Percentiles rank a stretch among this genome's conserved stretches.
phyloP scores from a whole-genome alignment of 306 rosid species.

The Cucumis hystrix region DNA sequence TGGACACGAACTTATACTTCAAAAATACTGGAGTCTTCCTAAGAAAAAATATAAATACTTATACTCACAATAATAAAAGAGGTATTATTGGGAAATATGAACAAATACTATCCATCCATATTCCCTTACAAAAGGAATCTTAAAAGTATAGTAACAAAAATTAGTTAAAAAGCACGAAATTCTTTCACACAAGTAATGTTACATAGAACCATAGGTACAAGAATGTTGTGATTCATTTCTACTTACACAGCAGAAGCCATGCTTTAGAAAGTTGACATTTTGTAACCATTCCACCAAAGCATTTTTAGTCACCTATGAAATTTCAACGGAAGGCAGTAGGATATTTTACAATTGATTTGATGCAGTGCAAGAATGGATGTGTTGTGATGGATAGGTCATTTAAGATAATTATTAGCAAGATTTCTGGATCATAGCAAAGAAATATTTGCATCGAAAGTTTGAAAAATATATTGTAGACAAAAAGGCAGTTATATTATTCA shows the following conservation, averaged over 20 bases:
- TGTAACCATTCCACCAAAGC: constrained; percentile 37
- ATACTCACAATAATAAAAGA: constrained; percentile 32
- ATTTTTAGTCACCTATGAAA: constrained; percentile 61
- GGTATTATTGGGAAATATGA: constrained; percentile 26
- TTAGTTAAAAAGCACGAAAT: constrained; percentile 9
- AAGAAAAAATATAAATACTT: too few relatives aligned
- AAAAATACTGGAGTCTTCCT: too few relatives aligned
- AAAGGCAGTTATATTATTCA: too few relatives aligned
- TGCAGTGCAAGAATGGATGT: too few relatives aligned
- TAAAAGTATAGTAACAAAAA: constrained; percentile 27
- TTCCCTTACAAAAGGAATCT: constrained; percentile 25
- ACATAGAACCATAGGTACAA: constrained; percentile 53
- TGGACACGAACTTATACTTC: too few relatives aligned
- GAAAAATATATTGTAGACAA: too few relatives aligned
- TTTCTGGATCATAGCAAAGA: too few relatives aligned
- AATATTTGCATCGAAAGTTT: too few relatives aligned
- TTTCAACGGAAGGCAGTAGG: too few relatives aligned
- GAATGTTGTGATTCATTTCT: constrained; percentile 39
- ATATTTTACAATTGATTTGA: too few relatives aligned
- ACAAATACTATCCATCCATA: constrained; percentile 20
- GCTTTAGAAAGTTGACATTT: constrained; percentile 40
- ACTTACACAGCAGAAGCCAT: constrained; percentile 62
- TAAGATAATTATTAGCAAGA: too few relatives aligned
- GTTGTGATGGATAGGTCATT: too few relatives aligned
- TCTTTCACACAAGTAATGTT: constrained; percentile 39